Evolutionary conservation across 495 filamentous ascomycete species (phyloP), one percentile per base, ranked within the genome.

Genomic region (Sporormia fimetaria): DNA sequence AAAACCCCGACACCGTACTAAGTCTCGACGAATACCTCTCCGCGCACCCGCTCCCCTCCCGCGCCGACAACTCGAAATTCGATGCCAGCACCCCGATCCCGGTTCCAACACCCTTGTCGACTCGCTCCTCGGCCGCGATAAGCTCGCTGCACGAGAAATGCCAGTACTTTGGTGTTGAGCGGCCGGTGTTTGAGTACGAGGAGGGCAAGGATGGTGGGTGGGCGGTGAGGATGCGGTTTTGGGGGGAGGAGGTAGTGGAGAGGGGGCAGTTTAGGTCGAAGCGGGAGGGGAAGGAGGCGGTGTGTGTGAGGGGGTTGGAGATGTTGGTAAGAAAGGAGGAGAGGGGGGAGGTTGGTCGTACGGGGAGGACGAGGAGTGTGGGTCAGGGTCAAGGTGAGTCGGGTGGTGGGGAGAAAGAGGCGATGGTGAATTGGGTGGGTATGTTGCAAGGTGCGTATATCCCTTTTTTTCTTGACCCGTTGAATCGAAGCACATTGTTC

Each of bases 261-360:
- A 1, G 10, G 1, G 30, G 41, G 3, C 22, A 12, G 6, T 47
- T 21, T 23, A 4, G 12, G 3, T 50, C 11, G 25, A 57, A 57
- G 42, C 38, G 43, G 21, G 34, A 41, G 28, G 56, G 42, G 2
- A 61, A 61, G 37, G 58, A 59, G 28, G 42, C 18, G 8, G 27
- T 52, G 8, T 36, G 34, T 26, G 43, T 15, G 30, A 23, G 18
- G 20, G 40, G 22, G 5, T 15, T 54, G 9, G 47, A 23, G 8
- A 10, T 42, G 5, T 5, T 54, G 38, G 9, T 7, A 21, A 42
- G 10, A 10, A 44, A 40, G 28, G 12, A 34, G 16, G 32, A 40
- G 33, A 27, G 30, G 21, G 6, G 21, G 2, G 37, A 29, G 18
- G 15, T 3, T 24, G 39, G 36, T 21, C 18, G 16, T 17, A 17